phyloP scores from a whole-genome alignment of 768 basidiomycete genomes.

The Amanita phalloides region DNA sequence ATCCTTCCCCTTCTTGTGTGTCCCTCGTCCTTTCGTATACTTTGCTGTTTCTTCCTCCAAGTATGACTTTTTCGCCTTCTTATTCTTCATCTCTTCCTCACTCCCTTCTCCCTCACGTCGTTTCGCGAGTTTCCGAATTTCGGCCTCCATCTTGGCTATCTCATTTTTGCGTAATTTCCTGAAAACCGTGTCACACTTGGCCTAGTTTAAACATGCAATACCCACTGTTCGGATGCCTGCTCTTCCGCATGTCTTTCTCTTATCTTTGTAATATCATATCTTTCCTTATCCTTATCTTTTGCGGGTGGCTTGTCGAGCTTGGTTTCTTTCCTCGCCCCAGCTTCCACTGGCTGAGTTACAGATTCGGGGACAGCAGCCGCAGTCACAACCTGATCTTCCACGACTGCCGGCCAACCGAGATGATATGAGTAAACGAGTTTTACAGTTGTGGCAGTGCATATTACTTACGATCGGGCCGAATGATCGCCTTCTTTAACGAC shows the following conservation, averaged over 20 bases:
- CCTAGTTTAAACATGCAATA: background rate
- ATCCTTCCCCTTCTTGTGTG: constrained; percentile 38
- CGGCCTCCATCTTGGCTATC: constrained; percentile 82
- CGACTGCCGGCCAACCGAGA: constrained; percentile 17
- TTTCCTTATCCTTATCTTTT: constrained; percentile 23
- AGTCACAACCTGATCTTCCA: constrained; percentile 20
- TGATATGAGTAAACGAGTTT: background rate
- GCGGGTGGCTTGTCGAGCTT: background rate
- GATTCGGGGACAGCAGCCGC: constrained; percentile 29
- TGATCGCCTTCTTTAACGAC: constrained; percentile 67
- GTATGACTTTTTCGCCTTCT: constrained; percentile 56
- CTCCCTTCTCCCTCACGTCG: constrained; percentile 44
- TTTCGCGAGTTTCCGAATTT: constrained; percentile 70
- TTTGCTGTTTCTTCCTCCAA: constrained; percentile 76
- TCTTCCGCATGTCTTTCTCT: constrained; percentile 69
- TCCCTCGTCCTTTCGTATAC: constrained; percentile 57
- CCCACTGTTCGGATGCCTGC: constrained; percentile 51
- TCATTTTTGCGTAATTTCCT: constrained; percentile 44
- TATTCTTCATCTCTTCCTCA: constrained; percentile 47
- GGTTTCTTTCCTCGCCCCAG: background rate
- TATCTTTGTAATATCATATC: constrained; percentile 55
- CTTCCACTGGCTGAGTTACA: constrained; percentile 16
- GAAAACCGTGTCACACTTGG: background rate
- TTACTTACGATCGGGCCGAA: constrained; percentile 70
- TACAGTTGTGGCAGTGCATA: background rate